A percentile compares a stretch with the other conserved stretches of the same genome.
phyloP scores from a whole-genome alignment of 495 filamentous ascomycete genomes.

The Aspergillus carlsbadensis region DNA sequence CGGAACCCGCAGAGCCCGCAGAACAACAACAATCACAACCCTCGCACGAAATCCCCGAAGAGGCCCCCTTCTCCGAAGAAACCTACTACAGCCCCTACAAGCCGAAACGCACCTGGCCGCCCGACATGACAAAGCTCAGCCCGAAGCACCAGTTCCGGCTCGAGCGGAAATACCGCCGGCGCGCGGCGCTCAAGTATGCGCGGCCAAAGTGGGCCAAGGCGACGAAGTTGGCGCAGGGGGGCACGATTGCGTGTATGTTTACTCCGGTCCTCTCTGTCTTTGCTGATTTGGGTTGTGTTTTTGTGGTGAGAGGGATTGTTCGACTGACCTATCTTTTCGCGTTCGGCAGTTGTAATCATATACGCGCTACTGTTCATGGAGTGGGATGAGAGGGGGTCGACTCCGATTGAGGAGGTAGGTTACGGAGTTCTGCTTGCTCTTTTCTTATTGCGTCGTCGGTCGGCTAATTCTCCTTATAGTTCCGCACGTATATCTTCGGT shows the following conservation, averaged over 20 bases:
- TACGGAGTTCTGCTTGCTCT: neutral
- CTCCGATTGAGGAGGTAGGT: slow-evolving; percentile 59
- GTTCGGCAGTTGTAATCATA: slow-evolving; percentile 58
- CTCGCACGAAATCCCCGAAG: no score
- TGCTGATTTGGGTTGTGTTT: neutral
- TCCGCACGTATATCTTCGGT: slow-evolving; percentile 39
- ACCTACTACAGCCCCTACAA: slow-evolving; percentile 59
- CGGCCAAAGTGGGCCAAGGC: slow-evolving; percentile 73
- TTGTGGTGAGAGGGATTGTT: neutral
- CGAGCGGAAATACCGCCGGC: slow-evolving; percentile 63
- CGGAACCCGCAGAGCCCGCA: neutral
- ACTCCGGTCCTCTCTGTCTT: neutral
- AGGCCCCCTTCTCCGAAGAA: no score
- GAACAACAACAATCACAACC: neutral
- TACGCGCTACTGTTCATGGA: slow-evolving; percentile 80
- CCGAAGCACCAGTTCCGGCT: slow-evolving; percentile 78
- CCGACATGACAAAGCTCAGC: slow-evolving; percentile 80
- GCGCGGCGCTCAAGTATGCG: slow-evolving; percentile 68
- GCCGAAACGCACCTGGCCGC: slow-evolving; percentile 89
- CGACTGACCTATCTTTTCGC: slow-evolving; percentile 37
- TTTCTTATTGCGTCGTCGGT: neutral
- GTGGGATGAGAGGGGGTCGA: slow-evolving; percentile 57
- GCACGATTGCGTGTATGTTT: slow-evolving; percentile 60
- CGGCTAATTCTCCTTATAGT: slow-evolving; percentile 22
- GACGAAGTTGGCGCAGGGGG: slow-evolving; percentile 68